phyloP scores from a whole-genome alignment of 306 rosid species.

The Nissolia schottii region DNA sequence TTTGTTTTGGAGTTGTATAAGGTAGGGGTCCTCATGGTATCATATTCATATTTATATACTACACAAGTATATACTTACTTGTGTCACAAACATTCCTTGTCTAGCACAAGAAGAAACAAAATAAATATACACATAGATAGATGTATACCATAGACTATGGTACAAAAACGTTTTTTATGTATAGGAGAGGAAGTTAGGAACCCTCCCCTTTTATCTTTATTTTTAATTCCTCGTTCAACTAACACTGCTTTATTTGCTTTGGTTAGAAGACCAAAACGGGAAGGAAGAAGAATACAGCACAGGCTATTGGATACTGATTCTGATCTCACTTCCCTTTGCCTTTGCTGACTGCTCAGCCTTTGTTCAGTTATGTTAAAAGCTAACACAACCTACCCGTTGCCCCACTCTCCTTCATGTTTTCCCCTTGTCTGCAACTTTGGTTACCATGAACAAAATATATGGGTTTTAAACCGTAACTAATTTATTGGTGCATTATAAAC shows the following conservation, averaged over 20 bases:
- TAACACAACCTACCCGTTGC: slow-evolving; percentile 70
- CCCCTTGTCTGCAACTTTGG: slow-evolving; percentile 46
- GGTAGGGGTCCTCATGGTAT: neutral
- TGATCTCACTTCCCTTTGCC: slow-evolving; percentile 42
- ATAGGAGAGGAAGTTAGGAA: neutral
- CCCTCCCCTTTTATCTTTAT: slow-evolving; percentile 61
- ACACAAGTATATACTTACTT: slow-evolving; percentile 39
- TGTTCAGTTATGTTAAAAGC: slow-evolving; percentile 61
- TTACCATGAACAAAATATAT: no score
- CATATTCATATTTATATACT: neutral
- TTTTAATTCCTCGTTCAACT: slow-evolving; percentile 46
- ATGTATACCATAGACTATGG: neutral
- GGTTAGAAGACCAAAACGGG: slow-evolving; percentile 62
- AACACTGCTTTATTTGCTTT: slow-evolving; percentile 72
- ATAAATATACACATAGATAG: neutral
- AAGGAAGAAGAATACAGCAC: slow-evolving; percentile 27
- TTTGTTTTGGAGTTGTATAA: neutral
- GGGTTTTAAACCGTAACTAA: no score
- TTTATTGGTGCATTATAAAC: no score
- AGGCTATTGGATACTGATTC: slow-evolving; percentile 18
- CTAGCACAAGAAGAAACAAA: slow-evolving; percentile 44
- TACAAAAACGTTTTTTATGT: slow-evolving; percentile 18
- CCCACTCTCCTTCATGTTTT: slow-evolving; percentile 34
- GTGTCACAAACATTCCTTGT: slow-evolving; percentile 60
- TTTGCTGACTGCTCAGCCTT: slow-evolving; percentile 92